Evolutionary conservation across 2,329 filamentous ascomycete genomes (phyloP), one percentile per base, ranked within the genome.

Genomic region (Diaporthe sp.): DNA sequence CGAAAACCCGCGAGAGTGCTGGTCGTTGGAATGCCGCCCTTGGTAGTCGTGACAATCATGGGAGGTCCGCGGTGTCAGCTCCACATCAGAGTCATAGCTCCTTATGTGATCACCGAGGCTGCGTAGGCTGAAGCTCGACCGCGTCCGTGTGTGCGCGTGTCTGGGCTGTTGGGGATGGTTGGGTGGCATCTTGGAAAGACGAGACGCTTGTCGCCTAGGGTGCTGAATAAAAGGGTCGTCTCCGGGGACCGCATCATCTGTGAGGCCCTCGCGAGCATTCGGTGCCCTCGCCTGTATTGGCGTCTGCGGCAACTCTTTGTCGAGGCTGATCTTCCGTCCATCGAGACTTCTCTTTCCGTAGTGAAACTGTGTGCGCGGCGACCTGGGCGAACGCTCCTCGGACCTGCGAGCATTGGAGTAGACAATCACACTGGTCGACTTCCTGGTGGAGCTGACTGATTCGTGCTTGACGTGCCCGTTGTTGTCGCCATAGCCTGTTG

Each of bases 241-340:
- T 45, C 91, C 91, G 7, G 90, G 90, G 3, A 92, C 81, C 1
- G 87, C 82, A 77, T 92, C 89, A 76, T 92, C 91, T 3, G 91
- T 92, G 8, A 93, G 85, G 22, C 91, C 91, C 1, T 86, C 86
- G 28, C 91, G 85, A n/a, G 91, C 86, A 77, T 92, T 92, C 17
- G 91, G 91, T 9, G 91, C 91, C 64, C 87, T 85, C 17, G 90
- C 90, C 38, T 91, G 83, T 13, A 91, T 86, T 1, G 89, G 87
- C 3, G 88, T 84, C 33, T 84, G 82, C 1, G 88, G 87, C 10
- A 86, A 76, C 64, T 80, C 80, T 35, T 83, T 83, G 52, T 89
- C 87, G 64, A 87, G 79, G 78, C 86, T 87, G 72, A 82, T 82
- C 78, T 85, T 85, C 75, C 82, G 79, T 38, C 80, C 77, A 38